Base-by-base conservation (phyloP, 257 asterid genomes). In the Echites panduratus region DNA sequence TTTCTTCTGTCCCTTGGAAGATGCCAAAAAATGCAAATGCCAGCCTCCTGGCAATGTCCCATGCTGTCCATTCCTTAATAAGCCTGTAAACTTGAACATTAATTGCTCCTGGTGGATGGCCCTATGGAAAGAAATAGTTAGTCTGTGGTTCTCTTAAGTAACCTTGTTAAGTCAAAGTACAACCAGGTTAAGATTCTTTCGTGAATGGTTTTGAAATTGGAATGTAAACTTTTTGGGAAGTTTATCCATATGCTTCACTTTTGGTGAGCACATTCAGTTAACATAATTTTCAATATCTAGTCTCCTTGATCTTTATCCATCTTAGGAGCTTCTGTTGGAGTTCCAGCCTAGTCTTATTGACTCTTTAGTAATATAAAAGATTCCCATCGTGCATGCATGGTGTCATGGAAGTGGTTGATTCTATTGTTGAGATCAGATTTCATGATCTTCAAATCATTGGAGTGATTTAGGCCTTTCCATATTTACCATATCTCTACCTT, bases 1-100 rank as follows among this genome's bases (percentile, higher is more conserved):
- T 93, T 84, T 93, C 98, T 83, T 93, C 98, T 68, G 98, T 91
- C 80, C 97, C 97, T 57, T 87, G 77, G 76, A 94, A 88, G 71
- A 91, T 91, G 65, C 98, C 98, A 52, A 91, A 91, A 82, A 94
- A 94, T 10, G 98, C 98, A 78, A 91, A 94, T 43, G 98, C 98
- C 68, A 86, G 96, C 56, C 98, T 82, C 79, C 98, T 84, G 26
- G 97, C 93, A 72, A 94, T 94, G 82, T 94, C 98, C 97, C 98
- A 94, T 12, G 98, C 95, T 14, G 97, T 91, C 98, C 98, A 94
- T 76, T 94, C 98, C 87, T 94, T 94, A 78, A 94, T 94, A 57
- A 94, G 95, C 86, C 98, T 85, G 72, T 91, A 94, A 79, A 94
- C 87, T 85, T 94, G 95, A 81, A 91, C 97, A 81, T 91, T 91